Base-by-base conservation (phyloP, 495 filamentous ascomycete genomes). In the Daldinia grandis region DNA sequence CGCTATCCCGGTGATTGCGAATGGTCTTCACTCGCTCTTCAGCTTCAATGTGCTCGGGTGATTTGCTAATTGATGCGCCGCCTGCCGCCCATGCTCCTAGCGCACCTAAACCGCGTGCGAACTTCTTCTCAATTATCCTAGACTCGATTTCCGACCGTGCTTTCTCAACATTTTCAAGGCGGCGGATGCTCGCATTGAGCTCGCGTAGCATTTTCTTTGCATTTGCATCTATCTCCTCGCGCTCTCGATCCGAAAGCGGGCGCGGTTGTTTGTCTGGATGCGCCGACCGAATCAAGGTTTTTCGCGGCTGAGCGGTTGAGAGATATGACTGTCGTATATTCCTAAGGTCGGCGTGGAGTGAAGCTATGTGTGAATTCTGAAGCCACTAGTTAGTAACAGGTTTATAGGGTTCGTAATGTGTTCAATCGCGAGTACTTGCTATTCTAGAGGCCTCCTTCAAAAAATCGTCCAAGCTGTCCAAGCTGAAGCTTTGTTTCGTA, bases 381-480 rank as follows among this genome's bases (percentile, higher is more conserved):
- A 60, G 62, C 60, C n/a, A 62, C 30, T 58, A 30, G 56, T 64
- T 61, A 50, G 59, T 61, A 25, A 58, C 44, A 35, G 31, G 19
- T 63, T 58, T 68, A 58, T 35, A 33, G 21, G 42, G 49, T 66
- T 30, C 28, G 53, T 19, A 30, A 30, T 38, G 28, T 55, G 15
- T 25, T 47, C 19, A 54, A 44, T 24, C 28, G 58, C 25, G 66
- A 54, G 42, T 65, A 64, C 88, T 75, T 81, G 96, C 95, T 73
- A 99, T 99, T 80, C 90, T 87, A 80, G 97, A 93, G 53, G 95
- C 95, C 82, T 98, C 96, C 79, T 95, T 94, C 33, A 99, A 85
- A 77, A 98, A 99, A 80, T 93, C 92, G 76, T 98, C 93, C 56
- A 92, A 82, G 40, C 80, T 81, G 37, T 86, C 78, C 5, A 78